A percentile compares a stretch with the other conserved stretches of the same genome.
Conservation (phyloP, 163 green algal species). For the Chlorella variabilis region DNA sequence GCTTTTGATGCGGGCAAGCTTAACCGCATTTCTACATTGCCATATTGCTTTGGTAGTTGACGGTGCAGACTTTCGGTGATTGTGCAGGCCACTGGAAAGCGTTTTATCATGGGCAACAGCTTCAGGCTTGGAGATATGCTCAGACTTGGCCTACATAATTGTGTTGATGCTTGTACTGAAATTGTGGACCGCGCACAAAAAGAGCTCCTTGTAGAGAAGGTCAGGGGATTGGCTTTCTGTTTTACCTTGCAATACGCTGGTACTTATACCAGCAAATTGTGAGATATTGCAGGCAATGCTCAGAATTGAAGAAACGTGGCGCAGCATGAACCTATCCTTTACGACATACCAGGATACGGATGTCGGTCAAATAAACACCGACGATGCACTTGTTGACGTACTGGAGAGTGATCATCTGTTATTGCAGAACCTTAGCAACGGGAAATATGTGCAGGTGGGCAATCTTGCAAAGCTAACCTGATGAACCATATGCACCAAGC, state of each 20-base stretch:
- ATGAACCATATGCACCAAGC: slow-evolving; percentile 1
- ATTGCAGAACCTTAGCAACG: slow-evolving; percentile 88
- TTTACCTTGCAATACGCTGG: too few relatives aligned
- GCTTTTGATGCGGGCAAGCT: slow-evolving; percentile 80
- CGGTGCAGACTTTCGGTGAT: too few relatives aligned
- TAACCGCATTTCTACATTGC: too few relatives aligned
- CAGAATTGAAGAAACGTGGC: slow-evolving; percentile 93
- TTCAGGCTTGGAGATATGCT: slow-evolving; percentile 92
- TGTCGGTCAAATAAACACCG: slow-evolving; percentile 61
- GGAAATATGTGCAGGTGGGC: slow-evolving; percentile 85
- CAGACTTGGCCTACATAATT: slow-evolving; percentile 87
- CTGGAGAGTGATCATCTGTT: slow-evolving; percentile 92
- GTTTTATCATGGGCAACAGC: slow-evolving; percentile 84
- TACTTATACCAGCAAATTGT: too few relatives aligned
- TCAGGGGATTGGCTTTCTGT: too few relatives aligned
- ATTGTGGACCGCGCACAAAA: slow-evolving; percentile 93
- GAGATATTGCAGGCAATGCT: slow-evolving; percentile 74
- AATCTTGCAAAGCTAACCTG: too few relatives aligned
- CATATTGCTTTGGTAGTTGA: too few relatives aligned
- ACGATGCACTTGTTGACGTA: slow-evolving; percentile 65
- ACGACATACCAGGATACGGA: slow-evolving; percentile 76
- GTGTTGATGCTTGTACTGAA: slow-evolving; percentile 85
- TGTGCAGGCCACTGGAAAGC: slow-evolving; percentile 78
- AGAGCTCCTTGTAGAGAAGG: slow-evolving; percentile 93
- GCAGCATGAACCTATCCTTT: slow-evolving; percentile 76